phyloP scores from a whole-genome alignment of 306 rosid species.

The Quercus engelmannii region DNA sequence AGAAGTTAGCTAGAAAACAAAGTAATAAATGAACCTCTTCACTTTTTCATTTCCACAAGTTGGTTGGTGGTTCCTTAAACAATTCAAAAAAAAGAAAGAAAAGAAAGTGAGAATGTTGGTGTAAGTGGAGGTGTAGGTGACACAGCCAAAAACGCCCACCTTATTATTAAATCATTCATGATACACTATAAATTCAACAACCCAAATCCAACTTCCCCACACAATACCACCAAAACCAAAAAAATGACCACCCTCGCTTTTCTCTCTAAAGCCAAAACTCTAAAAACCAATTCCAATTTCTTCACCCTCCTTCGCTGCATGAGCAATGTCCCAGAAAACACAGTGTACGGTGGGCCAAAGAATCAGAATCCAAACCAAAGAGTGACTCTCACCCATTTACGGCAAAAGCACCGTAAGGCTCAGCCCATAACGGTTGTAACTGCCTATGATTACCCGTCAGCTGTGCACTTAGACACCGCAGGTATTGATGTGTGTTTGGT shows the following conservation, averaged over 20 bases:
- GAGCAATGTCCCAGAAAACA: constrained; percentile 78
- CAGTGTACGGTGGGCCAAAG: constrained; percentile 76
- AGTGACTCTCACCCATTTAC: constrained; percentile 54
- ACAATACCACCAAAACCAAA: too few species aligned
- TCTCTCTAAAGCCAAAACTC: constrained; percentile 13
- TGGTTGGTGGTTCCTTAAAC: too few species aligned
- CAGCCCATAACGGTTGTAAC: constrained; percentile 84
- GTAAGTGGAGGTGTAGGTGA: too few species aligned
- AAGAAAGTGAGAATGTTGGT: too few species aligned
- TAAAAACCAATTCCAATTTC: neutral
- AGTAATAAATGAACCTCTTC: too few species aligned
- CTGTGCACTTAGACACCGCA: constrained; percentile 67
- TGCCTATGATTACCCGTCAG: constrained; percentile 94
- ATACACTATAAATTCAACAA: too few species aligned
- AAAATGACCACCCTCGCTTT: constrained; percentile 25
- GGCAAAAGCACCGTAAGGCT: constrained; percentile 47
- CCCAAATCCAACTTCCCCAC: too few species aligned
- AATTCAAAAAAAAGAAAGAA: too few species aligned
- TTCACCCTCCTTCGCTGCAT: constrained; percentile 33
- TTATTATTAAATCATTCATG: too few species aligned
- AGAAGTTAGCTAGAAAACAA: neutral
- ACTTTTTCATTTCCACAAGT: too few species aligned
- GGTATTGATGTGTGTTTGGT: constrained; percentile 68
- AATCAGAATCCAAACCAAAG: constrained; percentile 46
- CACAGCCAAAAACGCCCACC: too few species aligned